Evolutionary conservation across 2,329 filamentous ascomycete species (phyloP), one percentile per base, ranked within the genome.

Genomic region (Colletotrichum kahawae): DNA sequence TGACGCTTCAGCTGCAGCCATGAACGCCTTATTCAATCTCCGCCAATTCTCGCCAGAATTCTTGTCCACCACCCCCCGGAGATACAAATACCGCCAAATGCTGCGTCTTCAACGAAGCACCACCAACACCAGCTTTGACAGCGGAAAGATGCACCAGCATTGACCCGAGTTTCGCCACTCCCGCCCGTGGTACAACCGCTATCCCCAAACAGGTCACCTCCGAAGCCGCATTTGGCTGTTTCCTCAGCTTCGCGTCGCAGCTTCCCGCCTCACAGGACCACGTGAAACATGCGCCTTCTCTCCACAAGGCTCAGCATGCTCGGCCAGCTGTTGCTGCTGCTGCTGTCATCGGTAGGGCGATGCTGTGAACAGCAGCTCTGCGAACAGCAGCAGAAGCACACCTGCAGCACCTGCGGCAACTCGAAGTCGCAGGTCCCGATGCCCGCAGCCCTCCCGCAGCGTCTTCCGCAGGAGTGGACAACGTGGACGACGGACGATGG

Each of bases 271-370:
- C 67, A 27, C 38, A 18, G 43, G 51, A 48, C 54, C 27, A 56
- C 63, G 63, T 59, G 21, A 75, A 72, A 68, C 62, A 75, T 75
- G 72, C 69, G 56, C 29, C n/a, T 60, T 18, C 6, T 62, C 51
- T 51, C 67, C 14, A 29, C 24, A n/a, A 38, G 67, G 34, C 38
- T 62, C 54, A 27, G 43, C 60, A 21, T 34, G 56, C 68, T 75
- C 62, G 38, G 54, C 34, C 72, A 71, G 43, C 38, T 71, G 43
- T 24, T 74, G 43, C 38, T 71, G 29, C 29, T 60, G 67, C 38
- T 71, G 57, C 33, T 62, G 21, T n/a, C 34, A 51, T 33, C 51
- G 21, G n/a, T 31, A 16, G 63, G 56, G n/a, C 56, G 43, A 27
- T 59, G 27, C 56, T 31, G 57, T n/a, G 54, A 33, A 18, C 29